Evolutionary conservation across 78 protist species (phyloP), one percentile per base, ranked within the genome.

Genomic region (Dictyostelium firmibasis): DNA sequence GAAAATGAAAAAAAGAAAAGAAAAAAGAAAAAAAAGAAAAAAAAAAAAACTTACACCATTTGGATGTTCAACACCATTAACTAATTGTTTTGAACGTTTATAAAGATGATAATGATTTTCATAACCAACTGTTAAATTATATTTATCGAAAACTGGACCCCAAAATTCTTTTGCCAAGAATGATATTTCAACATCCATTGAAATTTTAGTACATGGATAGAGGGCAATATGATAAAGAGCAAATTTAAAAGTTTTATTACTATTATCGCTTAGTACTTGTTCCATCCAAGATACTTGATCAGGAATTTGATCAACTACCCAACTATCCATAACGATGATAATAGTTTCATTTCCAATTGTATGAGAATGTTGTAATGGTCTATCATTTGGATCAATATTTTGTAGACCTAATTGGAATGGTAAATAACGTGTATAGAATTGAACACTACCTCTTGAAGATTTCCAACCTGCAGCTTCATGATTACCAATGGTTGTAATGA

Each of bases 31-130:
- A 50, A 50, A 50, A 14, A 16, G 16, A 11, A 47, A 47, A 11
- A 11, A 11, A 16, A 50, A 0, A 50, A 50, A 57, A 57, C 67
- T 57, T 57, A 57, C 67, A 35, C 96, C 96, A 9, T 23, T 35
- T 14, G 44, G 25, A 53, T 84, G 81, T 9, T 53, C 60, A 8
- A 11, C 62, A 5, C 92, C 91, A 72, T 47, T 64, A 29, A 35
- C 2, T 76, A 94, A n/a, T 47, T 64, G 83, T 33, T 85, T 95
- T 13, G 93, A 70, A 29, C 97, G 76, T 50, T 87, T 91, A 82
- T 84, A 95, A 27, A 86, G 79, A 81, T 95, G 97, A 38, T 95
- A 91, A 62, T 95, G 97, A 50, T 95, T 89, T 79, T 95, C 97
- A 35, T 36, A 95, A 64, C 75, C 94, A 83, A 95, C 44, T 0